Evolutionary conservation across 2,329 filamentous ascomycete genomes (phyloP).

Genomic region (Fusarium bactridioides): DNA sequence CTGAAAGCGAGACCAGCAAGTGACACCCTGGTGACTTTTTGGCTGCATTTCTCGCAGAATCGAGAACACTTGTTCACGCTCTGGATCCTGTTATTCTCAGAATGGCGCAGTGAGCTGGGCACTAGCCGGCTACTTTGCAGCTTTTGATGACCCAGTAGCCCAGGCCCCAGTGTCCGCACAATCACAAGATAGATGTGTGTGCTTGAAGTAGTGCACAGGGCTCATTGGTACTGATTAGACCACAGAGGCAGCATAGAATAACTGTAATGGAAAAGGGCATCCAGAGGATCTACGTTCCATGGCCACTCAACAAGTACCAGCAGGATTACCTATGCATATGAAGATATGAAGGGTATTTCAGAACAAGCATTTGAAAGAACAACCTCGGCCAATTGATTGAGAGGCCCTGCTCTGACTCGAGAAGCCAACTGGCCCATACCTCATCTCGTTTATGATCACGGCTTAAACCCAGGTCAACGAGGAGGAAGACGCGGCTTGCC

Average conservation of each 20-base stretch:
- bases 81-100: not conserved
- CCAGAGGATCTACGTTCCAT: not conserved
- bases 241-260: not conserved
- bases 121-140: not conserved
- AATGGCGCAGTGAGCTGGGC: not conserved
- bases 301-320: not conserved
- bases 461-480: not conserved
- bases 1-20: not conserved
- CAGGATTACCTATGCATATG: not conserved
- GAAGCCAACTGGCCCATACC: constrained; percentile 3
- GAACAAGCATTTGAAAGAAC: not conserved
- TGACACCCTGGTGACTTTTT: not conserved
- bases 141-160: not conserved
- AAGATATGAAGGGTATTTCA: not conserved
- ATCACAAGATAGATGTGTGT: not conserved
- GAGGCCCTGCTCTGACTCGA: not conserved
- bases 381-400: not conserved
- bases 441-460: not conserved
- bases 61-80: not conserved
- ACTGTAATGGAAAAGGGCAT: not conserved
- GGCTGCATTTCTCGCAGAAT: not conserved
- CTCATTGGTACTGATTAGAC: not conserved
- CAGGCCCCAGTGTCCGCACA: not conserved
- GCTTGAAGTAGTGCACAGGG: not conserved
- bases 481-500: not conserved